Percentiles rank a stretch among this genome's conserved stretches.
phyloP scores from a whole-genome alignment of 1,284 basidiomycete species.

The Cutaneotrichosporon arboriforme region DNA sequence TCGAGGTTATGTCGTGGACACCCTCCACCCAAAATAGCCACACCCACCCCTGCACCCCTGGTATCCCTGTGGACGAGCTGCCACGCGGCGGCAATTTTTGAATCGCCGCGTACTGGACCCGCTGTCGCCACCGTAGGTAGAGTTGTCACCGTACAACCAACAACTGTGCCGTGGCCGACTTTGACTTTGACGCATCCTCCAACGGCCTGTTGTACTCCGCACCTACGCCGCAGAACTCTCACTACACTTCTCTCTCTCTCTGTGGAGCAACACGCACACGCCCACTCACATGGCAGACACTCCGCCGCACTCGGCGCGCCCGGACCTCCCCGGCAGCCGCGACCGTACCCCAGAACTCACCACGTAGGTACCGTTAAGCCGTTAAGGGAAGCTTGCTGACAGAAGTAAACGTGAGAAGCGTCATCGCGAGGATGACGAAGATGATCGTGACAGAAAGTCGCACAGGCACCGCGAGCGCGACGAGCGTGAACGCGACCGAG shows the following conservation, averaged over 20 bases:
- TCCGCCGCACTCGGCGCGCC: not conserved
- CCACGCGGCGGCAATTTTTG: too few species aligned
- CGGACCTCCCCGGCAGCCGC: slow-evolving; percentile 14
- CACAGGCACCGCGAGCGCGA: slow-evolving; percentile 29
- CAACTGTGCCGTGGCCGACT: too few species aligned
- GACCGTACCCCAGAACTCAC: slow-evolving; percentile 43
- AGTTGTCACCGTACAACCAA: too few species aligned
- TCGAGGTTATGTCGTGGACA: too few species aligned
- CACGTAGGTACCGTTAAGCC: slow-evolving; percentile 23
- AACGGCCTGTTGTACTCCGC: too few species aligned
- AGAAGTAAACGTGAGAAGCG: slow-evolving; percentile 48
- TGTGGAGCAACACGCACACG: too few species aligned
- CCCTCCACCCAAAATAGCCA: not conserved
- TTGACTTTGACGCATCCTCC: too few species aligned
- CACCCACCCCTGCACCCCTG: not conserved
- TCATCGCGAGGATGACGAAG: slow-evolving; percentile 47
- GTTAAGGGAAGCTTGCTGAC: not conserved
- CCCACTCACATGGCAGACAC: slow-evolving; percentile 7
- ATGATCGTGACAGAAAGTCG: slow-evolving; percentile 38
- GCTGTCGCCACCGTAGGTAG: too few species aligned
- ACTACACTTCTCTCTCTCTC: too few species aligned
- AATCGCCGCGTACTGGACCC: too few species aligned
- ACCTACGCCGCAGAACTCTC: too few species aligned
- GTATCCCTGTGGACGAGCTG: too few species aligned
- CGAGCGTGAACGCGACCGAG: slow-evolving; percentile 55